These are phyloP conservation scores for Monosporozyma servazzii DNA, from an alignment of 805 yeast genomes.

Conservation along the genomic window DNA sequence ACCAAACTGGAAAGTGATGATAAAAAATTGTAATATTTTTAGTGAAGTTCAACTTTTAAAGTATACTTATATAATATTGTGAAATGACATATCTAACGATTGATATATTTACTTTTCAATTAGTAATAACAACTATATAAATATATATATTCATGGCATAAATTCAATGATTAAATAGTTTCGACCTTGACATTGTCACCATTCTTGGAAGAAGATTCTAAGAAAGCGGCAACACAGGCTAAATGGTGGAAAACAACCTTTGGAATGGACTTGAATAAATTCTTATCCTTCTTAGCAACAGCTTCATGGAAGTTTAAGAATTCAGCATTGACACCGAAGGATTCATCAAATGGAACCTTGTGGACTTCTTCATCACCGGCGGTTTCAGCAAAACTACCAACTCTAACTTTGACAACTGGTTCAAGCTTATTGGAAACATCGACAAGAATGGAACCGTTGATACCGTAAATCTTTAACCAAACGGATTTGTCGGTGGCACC, in stretches of 20 bases:
- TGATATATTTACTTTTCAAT: neutral
- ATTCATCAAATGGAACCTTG: conserved; percentile 33
- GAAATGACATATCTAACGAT: too few species aligned
- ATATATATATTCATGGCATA: too few species aligned
- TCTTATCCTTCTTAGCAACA: conserved; percentile 53
- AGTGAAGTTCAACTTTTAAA: too few species aligned
- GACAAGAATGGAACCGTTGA: conserved; percentile 61
- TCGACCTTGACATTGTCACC: conserved; percentile 46
- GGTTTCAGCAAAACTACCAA: conserved; percentile 22
- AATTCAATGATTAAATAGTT: conserved; percentile 1
- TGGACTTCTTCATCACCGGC: conserved; percentile 26
- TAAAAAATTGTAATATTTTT: too few species aligned
- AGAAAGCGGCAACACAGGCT: conserved; percentile 79
- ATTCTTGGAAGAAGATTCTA: conserved; percentile 52
- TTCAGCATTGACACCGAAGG: conserved; percentile 51
- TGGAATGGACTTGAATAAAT: conserved; percentile 50
- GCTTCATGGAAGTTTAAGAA: conserved; percentile 51
- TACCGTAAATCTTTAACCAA: conserved; percentile 65
- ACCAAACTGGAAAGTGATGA: too few species aligned
- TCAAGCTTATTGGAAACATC: conserved; percentile 46
- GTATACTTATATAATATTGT: too few species aligned
- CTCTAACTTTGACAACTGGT: conserved; percentile 31
- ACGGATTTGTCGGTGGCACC: conserved; percentile 71
- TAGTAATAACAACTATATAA: too few species aligned
- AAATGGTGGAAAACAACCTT: conserved; percentile 83